A percentile compares a stretch with the other conserved stretches of the same genome.
Conservation (phyloP, 2,329 filamentous ascomycete genomes). For the Phialophora macrospora region DNA sequence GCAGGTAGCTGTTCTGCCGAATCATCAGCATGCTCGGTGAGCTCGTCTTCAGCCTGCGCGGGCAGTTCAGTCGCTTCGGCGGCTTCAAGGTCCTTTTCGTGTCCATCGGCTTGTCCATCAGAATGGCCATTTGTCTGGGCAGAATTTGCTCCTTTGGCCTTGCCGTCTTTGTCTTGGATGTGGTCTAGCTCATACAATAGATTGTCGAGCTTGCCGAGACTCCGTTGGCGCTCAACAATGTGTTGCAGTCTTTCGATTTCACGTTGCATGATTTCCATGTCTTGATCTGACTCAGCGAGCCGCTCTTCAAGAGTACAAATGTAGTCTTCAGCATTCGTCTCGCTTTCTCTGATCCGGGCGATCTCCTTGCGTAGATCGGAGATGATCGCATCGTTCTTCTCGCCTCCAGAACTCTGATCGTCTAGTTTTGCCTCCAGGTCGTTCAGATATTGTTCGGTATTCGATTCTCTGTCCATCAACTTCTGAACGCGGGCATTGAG, state of each 20-base stretch:
- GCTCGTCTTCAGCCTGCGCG: constrained; percentile 41
- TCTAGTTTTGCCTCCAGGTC: constrained; percentile 90
- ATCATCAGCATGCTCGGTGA: constrained; percentile 33
- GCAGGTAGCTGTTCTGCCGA: constrained; percentile 29
- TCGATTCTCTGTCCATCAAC: constrained; percentile 85
- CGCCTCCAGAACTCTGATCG: constrained; percentile 86
- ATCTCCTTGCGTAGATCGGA: constrained; percentile 90
- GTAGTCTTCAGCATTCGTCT: constrained; percentile 90
- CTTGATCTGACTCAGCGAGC: constrained; percentile 92
- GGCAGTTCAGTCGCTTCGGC: constrained; percentile 51
- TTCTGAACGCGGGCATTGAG: constrained; percentile 91
- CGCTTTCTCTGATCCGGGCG: constrained; percentile 82
- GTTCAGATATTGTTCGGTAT: constrained; percentile 89
- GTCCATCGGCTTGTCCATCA: constrained; percentile 46
- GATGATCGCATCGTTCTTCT: constrained; percentile 86
- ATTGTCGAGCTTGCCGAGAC: constrained; percentile 90
- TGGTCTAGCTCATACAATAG: constrained; percentile 88
- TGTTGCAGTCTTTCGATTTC: constrained; percentile 94
- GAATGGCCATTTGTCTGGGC: constrained; percentile 45
- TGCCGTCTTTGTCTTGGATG: constrained; percentile 64
- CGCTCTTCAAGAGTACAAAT: constrained; percentile 96
- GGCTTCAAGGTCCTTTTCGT: constrained; percentile 51
- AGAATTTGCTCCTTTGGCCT: constrained; percentile 47
- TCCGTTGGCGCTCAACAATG: constrained; percentile 92
- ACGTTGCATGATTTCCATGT: constrained; percentile 94